Evolutionary conservation across 345 rosid genomes (phyloP), one percentile per base, ranked within the genome.

Genomic region (Nasturtium officinale): DNA sequence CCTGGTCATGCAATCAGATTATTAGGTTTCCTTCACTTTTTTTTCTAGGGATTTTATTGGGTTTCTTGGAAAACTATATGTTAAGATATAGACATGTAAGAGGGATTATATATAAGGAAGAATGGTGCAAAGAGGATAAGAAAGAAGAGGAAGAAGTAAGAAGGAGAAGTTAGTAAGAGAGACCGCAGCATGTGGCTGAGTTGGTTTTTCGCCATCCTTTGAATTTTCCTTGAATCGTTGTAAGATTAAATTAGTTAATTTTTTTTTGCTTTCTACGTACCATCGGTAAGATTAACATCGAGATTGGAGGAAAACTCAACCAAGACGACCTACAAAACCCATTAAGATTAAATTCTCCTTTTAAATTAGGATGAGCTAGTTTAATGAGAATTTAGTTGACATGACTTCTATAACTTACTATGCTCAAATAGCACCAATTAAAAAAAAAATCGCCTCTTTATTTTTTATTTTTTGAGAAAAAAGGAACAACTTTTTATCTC

Each of bases 111-210:
- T 64, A 71, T 73, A 79, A 65, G 53, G 58, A 65, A 38, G 8
- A 70, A 42, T 72, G 61, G 51, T 64, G 67, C 28, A 56, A 63
- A 48, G 76, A 58, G 10, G 77, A 76, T 73, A 79, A 63, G 81
- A 67, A 72, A 70, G 71, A 67, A 72, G 69, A 60, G 74, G 57
- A 33, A 45, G 55, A 63, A 61, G 37, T 46, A 40, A 46, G 68
- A 40, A 45, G 51, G 18, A 45, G 43, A 51, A 40, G 79, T 46
- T 25, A 62, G 69, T 38, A 38, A 53, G 25, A 65, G 82, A 78
- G 79, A 81, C 84, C 79, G 63, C 28, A 61, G 71, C 86, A 78
- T 81, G 86, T 83, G 86, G 69, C 46, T 62, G 61, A 76, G 65
- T 58, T 71, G 76, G 65, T 57, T 66, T 61, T 57, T 66, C 26